phyloP scores from a whole-genome alignment of 345 rosid genomes.

The Litchi chinensis region DNA sequence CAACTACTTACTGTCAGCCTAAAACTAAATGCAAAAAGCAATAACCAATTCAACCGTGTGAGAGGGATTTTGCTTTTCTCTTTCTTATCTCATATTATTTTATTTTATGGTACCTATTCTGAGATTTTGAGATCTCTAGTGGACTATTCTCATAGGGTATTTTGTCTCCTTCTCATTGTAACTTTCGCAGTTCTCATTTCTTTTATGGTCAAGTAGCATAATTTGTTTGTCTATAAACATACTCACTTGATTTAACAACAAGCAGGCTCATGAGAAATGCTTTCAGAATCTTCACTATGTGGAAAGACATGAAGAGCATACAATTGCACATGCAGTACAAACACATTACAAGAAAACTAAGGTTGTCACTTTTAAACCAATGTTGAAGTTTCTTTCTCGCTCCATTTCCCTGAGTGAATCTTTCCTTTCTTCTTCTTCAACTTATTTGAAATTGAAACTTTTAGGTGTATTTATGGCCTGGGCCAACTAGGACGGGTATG shows the following conservation, averaged over 20 bases:
- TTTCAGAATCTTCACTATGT: conserved; percentile 90
- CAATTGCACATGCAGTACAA: conserved; percentile 92
- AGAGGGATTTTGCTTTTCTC: neutral
- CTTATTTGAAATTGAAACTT: conserved; percentile 11
- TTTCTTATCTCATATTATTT: neutral
- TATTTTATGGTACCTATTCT: neutral
- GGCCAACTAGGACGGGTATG: conserved; percentile 83
- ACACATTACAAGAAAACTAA: conserved; percentile 90
- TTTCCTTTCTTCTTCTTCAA: neutral
- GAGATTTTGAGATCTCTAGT: neutral
- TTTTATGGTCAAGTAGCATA: neutral
- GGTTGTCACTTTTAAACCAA: conserved; percentile 39
- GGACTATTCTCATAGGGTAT: neutral
- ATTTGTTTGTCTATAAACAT: neutral
- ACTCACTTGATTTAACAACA: conserved; percentile 14
- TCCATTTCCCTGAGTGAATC: neutral
- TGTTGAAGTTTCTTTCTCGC: neutral
- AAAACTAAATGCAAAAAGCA: neutral
- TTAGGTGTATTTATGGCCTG: conserved; percentile 96
- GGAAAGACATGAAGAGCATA: conserved; percentile 92
- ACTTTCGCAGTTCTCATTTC: neutral
- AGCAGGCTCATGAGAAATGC: conserved; percentile 93
- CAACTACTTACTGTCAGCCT: neutral
- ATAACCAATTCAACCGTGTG: neutral
- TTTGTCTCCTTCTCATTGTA: neutral